phyloP scores from a whole-genome alignment of 129 eudicot genomes.

The Helianthus annuus region HanXRQr2.0-SUNRISE NC_035442.2:19362473-19362972 shows the following conservation, averaged over 20 bases:
- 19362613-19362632: slow-evolving; percentile 18
- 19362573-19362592: neutral
- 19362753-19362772: slow-evolving; percentile 96
- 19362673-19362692: slow-evolving; percentile 26
- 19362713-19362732: slow-evolving; percentile 96
- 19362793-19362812: slow-evolving; percentile 40
- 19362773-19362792: slow-evolving; percentile 74
- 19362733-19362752: slow-evolving; percentile 97
- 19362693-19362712: slow-evolving; percentile 81
- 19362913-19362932: slow-evolving; percentile 72
- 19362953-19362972: slow-evolving; percentile 67
- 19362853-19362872: slow-evolving; percentile 18
- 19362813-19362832: slow-evolving; percentile 9
- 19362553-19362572: neutral
- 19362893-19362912: slow-evolving; percentile 84
- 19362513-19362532: no score
- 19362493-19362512: no score
- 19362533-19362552: neutral
- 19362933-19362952: slow-evolving; percentile 90
- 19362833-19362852: neutral
- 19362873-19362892: slow-evolving; percentile 88
- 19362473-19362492: no score
- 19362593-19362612: neutral
- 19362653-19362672: slow-evolving; percentile 24
- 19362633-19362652: neutral